Evolutionary conservation across 306 rosid species (phyloP).

Genomic region (Glycine soja): DNA sequence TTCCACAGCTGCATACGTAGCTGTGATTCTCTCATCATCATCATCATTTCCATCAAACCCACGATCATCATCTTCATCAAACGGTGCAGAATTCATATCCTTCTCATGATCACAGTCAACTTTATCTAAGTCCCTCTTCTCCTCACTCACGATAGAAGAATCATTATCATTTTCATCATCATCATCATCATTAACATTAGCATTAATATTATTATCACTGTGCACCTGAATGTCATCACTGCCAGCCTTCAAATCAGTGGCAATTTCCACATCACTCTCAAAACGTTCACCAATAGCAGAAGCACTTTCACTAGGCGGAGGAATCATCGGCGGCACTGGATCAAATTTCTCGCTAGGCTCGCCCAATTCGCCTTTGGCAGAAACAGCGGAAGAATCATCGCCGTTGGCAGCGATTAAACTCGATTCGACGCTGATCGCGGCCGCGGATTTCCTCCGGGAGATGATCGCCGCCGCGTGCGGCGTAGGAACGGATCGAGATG

Average conservation of each 20-base stretch:
- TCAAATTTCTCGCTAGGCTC: slow-evolving; percentile 46
- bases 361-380: slow-evolving; percentile 53
- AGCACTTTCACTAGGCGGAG: slow-evolving; percentile 39
- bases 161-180: neutral
- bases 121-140: slow-evolving; percentile 49
- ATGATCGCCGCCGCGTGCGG: slow-evolving; percentile 93
- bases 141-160: slow-evolving; percentile 46
- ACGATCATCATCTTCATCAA: neutral
- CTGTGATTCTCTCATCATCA: slow-evolving; percentile 42
- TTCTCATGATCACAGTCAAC: slow-evolving; percentile 39
- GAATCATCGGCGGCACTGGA: slow-evolving; percentile 36
- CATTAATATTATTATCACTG: slow-evolving; percentile 8
- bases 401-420: slow-evolving; percentile 41
- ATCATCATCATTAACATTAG: neutral
- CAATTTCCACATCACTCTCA: slow-evolving; percentile 47
- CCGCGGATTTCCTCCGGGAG: slow-evolving; percentile 57
- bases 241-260: slow-evolving; percentile 34
- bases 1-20: slow-evolving; percentile 47
- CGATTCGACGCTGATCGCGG: slow-evolving; percentile 45
- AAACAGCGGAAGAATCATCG: slow-evolving; percentile 26
- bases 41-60: slow-evolving; percentile 32
- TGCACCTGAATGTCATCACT: slow-evolving; percentile 38
- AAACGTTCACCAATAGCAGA: neutral
- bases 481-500: slow-evolving; percentile 80
- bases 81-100: slow-evolving; percentile 41